A percentile compares a stretch with the other conserved stretches of the same genome.
Evolutionary conservation across 495 filamentous ascomycete genomes (phyloP).

Genomic region (Aspergillus sclerotiicarbonarius): DNA sequence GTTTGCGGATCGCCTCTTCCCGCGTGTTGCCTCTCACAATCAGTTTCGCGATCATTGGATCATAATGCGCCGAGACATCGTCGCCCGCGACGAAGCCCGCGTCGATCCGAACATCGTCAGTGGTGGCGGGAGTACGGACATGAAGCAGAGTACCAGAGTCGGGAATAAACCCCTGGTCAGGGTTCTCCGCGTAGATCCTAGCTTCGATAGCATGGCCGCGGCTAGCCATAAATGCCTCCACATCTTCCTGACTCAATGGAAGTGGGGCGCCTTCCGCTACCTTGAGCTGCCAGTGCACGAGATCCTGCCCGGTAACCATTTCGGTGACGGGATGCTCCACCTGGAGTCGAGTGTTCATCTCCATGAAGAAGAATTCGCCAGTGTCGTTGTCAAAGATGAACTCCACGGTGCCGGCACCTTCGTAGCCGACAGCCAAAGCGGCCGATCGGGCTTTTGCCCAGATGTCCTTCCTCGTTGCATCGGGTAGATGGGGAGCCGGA

Average conservation of each 20-base stretch:
- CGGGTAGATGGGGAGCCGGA: conserved; percentile 81
- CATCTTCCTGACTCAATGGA: conserved; percentile 81
- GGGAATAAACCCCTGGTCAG: conserved; percentile 83
- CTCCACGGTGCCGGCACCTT: conserved; percentile 95
- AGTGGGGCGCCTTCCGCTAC: conserved; percentile 83
- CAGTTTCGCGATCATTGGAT: conserved; percentile 98
- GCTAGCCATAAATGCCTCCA: conserved; percentile 71
- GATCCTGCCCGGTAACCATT: conserved; percentile 91
- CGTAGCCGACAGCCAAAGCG: conserved; percentile 88
- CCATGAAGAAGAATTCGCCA: conserved; percentile 97
- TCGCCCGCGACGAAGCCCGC: conserved; percentile 90
- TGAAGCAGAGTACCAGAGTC: conserved; percentile 89
- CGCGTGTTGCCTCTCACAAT: conserved; percentile 83
- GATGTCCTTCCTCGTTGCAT: conserved; percentile 76
- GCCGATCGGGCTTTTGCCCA: conserved; percentile 93
- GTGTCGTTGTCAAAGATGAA: conserved; percentile 98
- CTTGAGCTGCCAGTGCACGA: conserved; percentile 95
- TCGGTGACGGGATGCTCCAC: conserved; percentile 98
- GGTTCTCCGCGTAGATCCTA: conserved; percentile 95
- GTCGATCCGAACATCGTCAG: conserved; percentile 80
- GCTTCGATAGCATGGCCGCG: conserved; percentile 90
- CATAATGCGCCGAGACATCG: conserved; percentile 91
- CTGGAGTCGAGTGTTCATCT: conserved; percentile 97
- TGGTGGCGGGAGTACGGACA: conserved; percentile 67
- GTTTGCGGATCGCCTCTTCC: conserved; percentile 77